Evolutionary conservation across 495 filamentous ascomycete species (phyloP).

Genomic region (Aspergillus panamensis): DNA sequence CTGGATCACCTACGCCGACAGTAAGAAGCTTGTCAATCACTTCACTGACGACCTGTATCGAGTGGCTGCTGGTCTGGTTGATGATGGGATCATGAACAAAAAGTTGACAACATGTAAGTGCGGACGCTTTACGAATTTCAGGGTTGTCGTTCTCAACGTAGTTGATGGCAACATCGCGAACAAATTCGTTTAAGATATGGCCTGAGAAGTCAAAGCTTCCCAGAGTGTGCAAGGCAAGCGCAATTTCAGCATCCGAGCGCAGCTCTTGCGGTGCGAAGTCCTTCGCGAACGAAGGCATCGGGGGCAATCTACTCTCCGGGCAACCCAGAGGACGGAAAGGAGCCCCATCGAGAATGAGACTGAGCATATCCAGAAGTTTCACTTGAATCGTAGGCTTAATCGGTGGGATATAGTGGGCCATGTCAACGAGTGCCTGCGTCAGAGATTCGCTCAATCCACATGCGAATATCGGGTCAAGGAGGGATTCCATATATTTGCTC

Average conservation of each 20-base stretch:
- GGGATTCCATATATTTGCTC: conserved; percentile 94
- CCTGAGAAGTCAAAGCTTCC: conserved; percentile 96
- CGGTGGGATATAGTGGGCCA: conserved; percentile 97
- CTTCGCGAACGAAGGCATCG: conserved; percentile 74
- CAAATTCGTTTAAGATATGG: conserved; percentile 94
- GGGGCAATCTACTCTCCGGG: conserved; percentile 63
- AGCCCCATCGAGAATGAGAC: conserved; percentile 85
- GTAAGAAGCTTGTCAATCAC: conserved; percentile 95
- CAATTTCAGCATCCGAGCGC: conserved; percentile 82
- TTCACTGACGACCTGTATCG: conserved; percentile 92
- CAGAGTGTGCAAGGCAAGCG: conserved; percentile 84
- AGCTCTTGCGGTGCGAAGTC: conserved; percentile 68
- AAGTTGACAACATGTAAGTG: conserved; percentile 94
- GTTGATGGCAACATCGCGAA: conserved; percentile 95
- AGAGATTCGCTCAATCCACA: conserved; percentile 90
- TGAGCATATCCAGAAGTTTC: conserved; percentile 88
- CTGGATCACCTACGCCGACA: conserved; percentile 87
- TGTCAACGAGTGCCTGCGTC: conserved; percentile 91
- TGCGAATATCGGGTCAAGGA: conserved; percentile 94
- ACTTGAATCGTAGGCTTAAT: conserved; percentile 91
- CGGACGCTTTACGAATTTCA: conserved; percentile 89
- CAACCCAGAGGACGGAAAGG: conserved; percentile 90
- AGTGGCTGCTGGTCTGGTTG: conserved; percentile 93
- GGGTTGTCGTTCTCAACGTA: conserved; percentile 95
- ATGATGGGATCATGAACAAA: conserved; percentile 96